These are phyloP conservation scores for Triangularia setosa DNA, from an alignment of 2,329 filamentous ascomycete species.

Conservation along the genomic window DNA sequence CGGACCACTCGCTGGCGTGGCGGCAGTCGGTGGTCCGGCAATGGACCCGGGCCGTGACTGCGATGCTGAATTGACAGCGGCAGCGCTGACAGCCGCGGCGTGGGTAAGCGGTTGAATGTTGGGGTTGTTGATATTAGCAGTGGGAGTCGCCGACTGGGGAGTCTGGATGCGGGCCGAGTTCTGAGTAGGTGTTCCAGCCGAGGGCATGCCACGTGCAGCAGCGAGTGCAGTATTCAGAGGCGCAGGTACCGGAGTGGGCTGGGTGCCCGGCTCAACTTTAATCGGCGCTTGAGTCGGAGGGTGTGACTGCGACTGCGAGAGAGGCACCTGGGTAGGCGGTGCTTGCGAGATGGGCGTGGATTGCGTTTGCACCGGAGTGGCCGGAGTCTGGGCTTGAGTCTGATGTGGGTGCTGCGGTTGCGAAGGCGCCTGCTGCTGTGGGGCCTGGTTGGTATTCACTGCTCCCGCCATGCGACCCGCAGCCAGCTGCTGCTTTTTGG, in stretches of 20 bases:
- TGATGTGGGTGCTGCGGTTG: slow-evolving; percentile 4
- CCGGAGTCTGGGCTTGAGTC: slow-evolving; percentile 15
- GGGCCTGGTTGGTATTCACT: slow-evolving; percentile 16
- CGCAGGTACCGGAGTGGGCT: slow-evolving; percentile 30
- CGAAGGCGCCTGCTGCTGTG: slow-evolving; percentile 24
- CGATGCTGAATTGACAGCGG: slow-evolving; percentile 37
- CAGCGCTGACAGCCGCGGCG: slow-evolving; percentile 46
- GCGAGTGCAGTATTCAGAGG: slow-evolving; percentile 49
- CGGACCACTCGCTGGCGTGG: slow-evolving; percentile 21
- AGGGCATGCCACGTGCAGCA: slow-evolving; percentile 31
- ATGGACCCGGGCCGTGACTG: slow-evolving; percentile 8
- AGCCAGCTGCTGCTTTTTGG: slow-evolving; percentile 41
- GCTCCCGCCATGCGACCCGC: slow-evolving; percentile 27
- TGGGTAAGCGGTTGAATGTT: slow-evolving; percentile 44
- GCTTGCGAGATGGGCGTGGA: slow-evolving; percentile 18
- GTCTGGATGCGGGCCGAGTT: slow-evolving; percentile 46
- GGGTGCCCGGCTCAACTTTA: slow-evolving; percentile 37
- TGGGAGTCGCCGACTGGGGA: slow-evolving; percentile 43
- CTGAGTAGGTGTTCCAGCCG: slow-evolving; percentile 47
- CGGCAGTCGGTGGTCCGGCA: slow-evolving; percentile 10
- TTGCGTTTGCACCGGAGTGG: slow-evolving; percentile 20
- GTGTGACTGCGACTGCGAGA: slow-evolving; percentile 28
- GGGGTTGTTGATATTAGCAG: slow-evolving; percentile 31
- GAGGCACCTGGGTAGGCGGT: slow-evolving; percentile 17
- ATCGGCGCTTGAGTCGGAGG: slow-evolving; percentile 29